Evolutionary conservation across 1,284 basidiomycete species (phyloP).

Genomic region (Malassezia brasiliensis): DNA sequence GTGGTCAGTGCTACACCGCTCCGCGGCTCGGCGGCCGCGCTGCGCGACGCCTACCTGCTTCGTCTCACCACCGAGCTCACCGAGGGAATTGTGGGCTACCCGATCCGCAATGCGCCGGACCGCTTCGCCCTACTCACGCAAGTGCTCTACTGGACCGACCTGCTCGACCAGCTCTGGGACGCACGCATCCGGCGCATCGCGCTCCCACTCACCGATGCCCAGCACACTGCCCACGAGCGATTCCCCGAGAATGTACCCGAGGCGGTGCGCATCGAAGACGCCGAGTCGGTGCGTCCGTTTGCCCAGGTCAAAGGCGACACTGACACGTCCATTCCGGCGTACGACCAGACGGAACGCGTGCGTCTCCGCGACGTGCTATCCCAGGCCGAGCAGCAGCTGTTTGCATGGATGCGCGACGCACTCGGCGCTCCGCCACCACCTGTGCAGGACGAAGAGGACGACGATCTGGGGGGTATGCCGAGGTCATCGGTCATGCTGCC

Average conservation of each 20-base stretch:
- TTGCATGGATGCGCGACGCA: conserved; percentile 36
- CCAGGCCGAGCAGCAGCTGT: conserved; percentile 31
- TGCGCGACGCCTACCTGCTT: conserved; percentile 33
- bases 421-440: conserved; percentile 30
- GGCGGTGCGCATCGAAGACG: neutral
- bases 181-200: conserved; percentile 28
- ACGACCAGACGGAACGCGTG: conserved; percentile 31
- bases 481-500: no score
- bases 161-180: conserved; percentile 37
- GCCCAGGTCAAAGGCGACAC: neutral
- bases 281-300: neutral
- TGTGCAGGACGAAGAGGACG: conserved; percentile 13
- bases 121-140: conserved; percentile 21
- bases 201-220: conserved; percentile 15
- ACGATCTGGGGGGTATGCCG: neutral
- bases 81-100: conserved; percentile 35
- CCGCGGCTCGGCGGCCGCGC: conserved; percentile 18
- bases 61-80: conserved; percentile 30
- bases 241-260: neutral
- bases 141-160: conserved; percentile 23
- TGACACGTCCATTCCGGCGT: conserved; percentile 1
- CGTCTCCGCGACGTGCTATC: conserved; percentile 36
- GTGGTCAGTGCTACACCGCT: conserved; percentile 31
- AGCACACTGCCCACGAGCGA: neutral
- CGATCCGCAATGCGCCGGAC: neutral